These are phyloP conservation scores for Aethionema arabicum DNA, from an alignment of 345 rosid genomes.

Conservation along the genomic window DNA sequence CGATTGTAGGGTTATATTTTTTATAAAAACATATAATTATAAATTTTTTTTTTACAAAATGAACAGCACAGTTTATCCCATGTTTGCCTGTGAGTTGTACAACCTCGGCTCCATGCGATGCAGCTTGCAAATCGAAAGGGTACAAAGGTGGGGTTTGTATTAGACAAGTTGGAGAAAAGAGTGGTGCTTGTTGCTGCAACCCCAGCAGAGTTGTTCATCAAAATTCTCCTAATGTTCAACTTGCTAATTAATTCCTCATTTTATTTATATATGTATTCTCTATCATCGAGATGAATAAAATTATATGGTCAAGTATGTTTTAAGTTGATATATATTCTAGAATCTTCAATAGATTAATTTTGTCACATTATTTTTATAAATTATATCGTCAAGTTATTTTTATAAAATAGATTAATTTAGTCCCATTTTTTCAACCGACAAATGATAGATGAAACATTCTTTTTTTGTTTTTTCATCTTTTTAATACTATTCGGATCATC, in stretches of 20 bases:
- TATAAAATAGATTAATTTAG: too few species aligned
- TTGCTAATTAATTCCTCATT: conserved; percentile 1
- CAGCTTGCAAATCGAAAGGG: conserved; percentile 19
- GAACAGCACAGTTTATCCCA: conserved; percentile 24
- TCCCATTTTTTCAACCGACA: too few species aligned
- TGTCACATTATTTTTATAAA: too few species aligned
- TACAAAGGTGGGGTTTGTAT: conserved; percentile 32
- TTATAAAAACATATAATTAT: conserved; percentile 1
- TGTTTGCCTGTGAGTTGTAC: conserved; percentile 9
- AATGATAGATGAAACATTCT: too few species aligned
- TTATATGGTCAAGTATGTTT: not conserved
- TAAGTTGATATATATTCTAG: not conserved
- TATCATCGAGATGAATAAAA: not conserved
- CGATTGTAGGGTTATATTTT: too few species aligned
- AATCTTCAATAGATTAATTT: too few species aligned
- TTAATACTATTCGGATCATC: too few species aligned
- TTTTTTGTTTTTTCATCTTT: too few species aligned
- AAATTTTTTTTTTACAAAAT: conserved; percentile 9
- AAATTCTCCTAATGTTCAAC: not conserved
- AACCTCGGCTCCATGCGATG: not conserved
- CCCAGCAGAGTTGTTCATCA: not conserved
- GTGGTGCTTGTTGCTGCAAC: conserved; percentile 28
- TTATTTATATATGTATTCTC: not conserved
- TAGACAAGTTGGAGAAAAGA: not conserved
- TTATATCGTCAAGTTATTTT: too few species aligned